Conservation (phyloP, 164 flowering plant genomes). For the Protea cynaroides region DNA sequence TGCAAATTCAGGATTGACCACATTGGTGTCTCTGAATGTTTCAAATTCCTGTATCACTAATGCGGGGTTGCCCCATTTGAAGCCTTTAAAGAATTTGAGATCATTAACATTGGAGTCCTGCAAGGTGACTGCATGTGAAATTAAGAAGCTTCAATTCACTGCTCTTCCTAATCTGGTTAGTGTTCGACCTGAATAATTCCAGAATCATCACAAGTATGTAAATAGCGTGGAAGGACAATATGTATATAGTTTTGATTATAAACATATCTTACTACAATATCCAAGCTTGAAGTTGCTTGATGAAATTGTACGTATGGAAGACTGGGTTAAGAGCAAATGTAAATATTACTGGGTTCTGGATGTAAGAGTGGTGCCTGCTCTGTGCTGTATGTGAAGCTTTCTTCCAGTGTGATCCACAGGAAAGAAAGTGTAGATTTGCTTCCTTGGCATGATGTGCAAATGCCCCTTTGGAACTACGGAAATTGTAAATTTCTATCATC, state of each 20-base stretch:
- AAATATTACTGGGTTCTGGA: background rate
- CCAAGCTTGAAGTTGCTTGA: background rate
- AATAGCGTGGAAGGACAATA: background rate
- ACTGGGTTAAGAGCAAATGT: background rate
- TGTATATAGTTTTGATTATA: background rate
- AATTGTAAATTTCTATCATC: background rate
- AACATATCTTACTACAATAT: background rate
- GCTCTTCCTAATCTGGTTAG: conserved; percentile 63
- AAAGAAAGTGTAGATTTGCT: background rate
- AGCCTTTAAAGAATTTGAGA: conserved; percentile 58
- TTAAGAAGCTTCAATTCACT: conserved; percentile 66
- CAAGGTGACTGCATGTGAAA: conserved; percentile 75
- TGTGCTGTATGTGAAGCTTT: background rate
- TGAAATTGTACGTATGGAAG: background rate
- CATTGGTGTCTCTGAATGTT: conserved; percentile 67
- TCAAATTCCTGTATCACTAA: conserved; percentile 70
- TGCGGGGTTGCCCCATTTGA: conserved; percentile 57
- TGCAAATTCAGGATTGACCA: conserved; percentile 57
- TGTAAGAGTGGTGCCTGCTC: background rate
- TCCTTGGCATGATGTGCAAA: background rate
- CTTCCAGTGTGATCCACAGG: background rate
- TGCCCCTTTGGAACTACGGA: background rate
- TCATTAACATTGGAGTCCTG: conserved; percentile 74
- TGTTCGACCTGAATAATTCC: conserved; percentile 53
- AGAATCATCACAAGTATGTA: background rate